Evolutionary conservation across 2,329 filamentous ascomycete genomes (phyloP).

Genomic region (Metarhizium robertsii): DNA sequence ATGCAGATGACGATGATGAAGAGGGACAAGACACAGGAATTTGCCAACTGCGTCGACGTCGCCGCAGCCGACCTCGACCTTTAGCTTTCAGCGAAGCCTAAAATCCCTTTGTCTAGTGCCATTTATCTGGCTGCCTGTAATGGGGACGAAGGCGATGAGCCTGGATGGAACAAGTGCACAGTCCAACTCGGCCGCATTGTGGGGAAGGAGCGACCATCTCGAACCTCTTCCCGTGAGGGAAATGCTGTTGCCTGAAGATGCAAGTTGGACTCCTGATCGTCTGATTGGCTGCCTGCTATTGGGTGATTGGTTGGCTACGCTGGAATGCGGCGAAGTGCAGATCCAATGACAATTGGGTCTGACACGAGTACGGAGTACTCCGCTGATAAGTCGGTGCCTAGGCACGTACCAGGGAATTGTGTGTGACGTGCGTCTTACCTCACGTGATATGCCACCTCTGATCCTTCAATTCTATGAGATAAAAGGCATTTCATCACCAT

Average conservation of each 20-base stretch:
- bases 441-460: too few relatives aligned
- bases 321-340: not conserved
- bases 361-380: not conserved
- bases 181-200: not conserved
- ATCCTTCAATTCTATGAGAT: too few relatives aligned
- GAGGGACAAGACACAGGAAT: not conserved
- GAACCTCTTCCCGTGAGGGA: not conserved
- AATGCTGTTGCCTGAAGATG: slow-evolving; percentile 12
- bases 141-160: not conserved
- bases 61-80: not conserved
- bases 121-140: slow-evolving; percentile 8
- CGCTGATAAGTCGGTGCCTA: too few relatives aligned
- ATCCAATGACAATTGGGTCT: not conserved
- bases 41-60: not conserved
- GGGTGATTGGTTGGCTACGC: not conserved
- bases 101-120: not conserved
- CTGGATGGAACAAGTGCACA: not conserved
- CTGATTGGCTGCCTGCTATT: not conserved
- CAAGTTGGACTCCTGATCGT: not conserved
- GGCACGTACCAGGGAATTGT: too few relatives aligned
- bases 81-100: not conserved
- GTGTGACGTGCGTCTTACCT: too few relatives aligned
- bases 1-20: not conserved
- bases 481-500: too few relatives aligned
- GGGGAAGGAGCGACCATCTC: slow-evolving; percentile 1